A percentile compares a stretch with the other conserved stretches of the same genome.
Evolutionary conservation across 441 rosid species (phyloP).

Genomic region (Erodium texanum): DNA sequence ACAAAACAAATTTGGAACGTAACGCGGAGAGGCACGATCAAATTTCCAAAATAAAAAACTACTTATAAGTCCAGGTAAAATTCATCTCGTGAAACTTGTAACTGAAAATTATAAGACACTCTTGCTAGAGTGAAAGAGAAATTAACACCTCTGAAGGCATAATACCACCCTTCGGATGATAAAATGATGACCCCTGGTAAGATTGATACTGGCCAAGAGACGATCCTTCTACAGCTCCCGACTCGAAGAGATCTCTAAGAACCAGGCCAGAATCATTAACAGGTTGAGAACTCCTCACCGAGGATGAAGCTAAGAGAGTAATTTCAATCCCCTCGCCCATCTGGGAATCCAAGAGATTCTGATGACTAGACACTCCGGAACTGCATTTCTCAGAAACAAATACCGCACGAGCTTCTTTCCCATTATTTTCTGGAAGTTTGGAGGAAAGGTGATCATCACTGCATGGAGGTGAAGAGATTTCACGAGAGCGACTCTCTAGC

Average conservation of each 20-base stretch:
- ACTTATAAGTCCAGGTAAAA: neutral
- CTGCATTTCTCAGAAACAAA: conserved; percentile 34
- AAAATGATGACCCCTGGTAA: conserved; percentile 48
- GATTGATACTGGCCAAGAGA: conserved; percentile 56
- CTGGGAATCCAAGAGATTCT: conserved; percentile 37
- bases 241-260: conserved; percentile 68
- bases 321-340: conserved; percentile 59
- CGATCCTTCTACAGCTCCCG: conserved; percentile 58
- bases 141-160: conserved; percentile 54
- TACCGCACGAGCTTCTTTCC: conserved; percentile 30
- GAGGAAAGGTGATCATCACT: conserved; percentile 34
- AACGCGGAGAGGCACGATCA: neutral
- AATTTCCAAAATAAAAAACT: no score
- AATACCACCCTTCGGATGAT: conserved; percentile 39
- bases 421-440: conserved; percentile 34
- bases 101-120: conserved; percentile 9
- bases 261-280: conserved; percentile 65
- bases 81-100: neutral
- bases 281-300: conserved; percentile 47
- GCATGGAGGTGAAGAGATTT: conserved; percentile 23
- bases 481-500: conserved; percentile 37
- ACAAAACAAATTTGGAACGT: no score
- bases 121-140: conserved; percentile 10
- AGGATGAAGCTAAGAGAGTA: conserved; percentile 53
- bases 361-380: conserved; percentile 34